These are phyloP conservation scores for Cyclanthera cordifolia DNA, from an alignment of 306 rosid species.

Conservation along the genomic window DNA sequence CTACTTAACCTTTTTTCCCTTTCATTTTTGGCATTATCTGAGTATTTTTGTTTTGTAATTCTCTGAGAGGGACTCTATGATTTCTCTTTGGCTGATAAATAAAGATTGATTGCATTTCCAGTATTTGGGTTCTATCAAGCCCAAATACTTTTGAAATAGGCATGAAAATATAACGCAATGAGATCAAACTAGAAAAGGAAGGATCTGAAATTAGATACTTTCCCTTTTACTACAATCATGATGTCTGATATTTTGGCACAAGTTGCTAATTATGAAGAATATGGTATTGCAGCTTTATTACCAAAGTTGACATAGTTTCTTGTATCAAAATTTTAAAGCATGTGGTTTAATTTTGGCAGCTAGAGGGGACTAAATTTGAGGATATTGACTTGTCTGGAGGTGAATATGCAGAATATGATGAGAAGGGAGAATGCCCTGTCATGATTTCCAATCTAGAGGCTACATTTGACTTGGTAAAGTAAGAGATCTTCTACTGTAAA, in stretches of 20 bases:
- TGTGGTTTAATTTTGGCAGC: slow-evolving; percentile 26
- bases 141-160: no score
- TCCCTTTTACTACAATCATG: background rate
- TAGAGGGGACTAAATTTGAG: slow-evolving; percentile 62
- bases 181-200: background rate
- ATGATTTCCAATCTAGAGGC: slow-evolving; percentile 59
- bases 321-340: background rate
- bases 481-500: slow-evolving; percentile 5
- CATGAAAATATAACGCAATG: background rate
- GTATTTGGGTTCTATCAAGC: no score
- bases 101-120: no score
- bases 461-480: slow-evolving; percentile 53
- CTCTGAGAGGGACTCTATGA: no score
- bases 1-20: no score
- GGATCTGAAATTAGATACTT: background rate
- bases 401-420: slow-evolving; percentile 71
- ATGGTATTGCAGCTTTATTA: background rate
- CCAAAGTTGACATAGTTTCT: no score
- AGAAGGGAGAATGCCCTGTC: slow-evolving; percentile 82
- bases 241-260: background rate
- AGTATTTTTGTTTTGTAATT: no score
- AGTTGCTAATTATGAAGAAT: background rate
- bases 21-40: no score
- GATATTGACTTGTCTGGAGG: slow-evolving; percentile 59
- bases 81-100: no score